Evolutionary conservation across 2,329 filamentous ascomycete species (phyloP).

Genomic region (Penicillium brasilianum): DNA sequence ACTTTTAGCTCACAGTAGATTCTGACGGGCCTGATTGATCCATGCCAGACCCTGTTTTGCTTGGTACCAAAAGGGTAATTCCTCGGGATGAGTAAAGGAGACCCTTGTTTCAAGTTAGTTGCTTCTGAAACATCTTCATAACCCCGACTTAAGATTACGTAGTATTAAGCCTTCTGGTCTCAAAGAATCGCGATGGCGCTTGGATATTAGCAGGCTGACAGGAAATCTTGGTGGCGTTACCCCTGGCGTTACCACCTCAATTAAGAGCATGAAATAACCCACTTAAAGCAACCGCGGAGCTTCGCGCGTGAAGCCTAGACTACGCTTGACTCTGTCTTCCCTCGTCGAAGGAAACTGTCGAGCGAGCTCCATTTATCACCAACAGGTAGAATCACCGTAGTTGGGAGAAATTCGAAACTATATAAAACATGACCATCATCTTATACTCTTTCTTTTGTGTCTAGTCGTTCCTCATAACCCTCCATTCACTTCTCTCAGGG

Average conservation of each 20-base stretch:
- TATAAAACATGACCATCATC: background rate
- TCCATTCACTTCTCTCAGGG: constrained; percentile 10
- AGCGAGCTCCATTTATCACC: background rate
- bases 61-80: background rate
- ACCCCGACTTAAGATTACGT: background rate
- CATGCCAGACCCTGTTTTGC: background rate
- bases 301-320: background rate
- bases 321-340: background rate
- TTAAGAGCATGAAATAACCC: background rate
- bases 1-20: background rate
- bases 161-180: background rate
- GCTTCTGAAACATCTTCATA: constrained; percentile 1
- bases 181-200: constrained; percentile 5
- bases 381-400: background rate
- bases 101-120: constrained; percentile 8
- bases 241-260: constrained; percentile 5
- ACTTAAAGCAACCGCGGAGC: background rate
- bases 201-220: background rate
- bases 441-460: background rate
- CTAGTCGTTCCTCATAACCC: background rate
- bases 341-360: constrained; percentile 3
- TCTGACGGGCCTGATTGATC: background rate
- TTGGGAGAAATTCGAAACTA: background rate
- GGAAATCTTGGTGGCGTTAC: background rate
- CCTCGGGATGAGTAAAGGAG: background rate